These are phyloP conservation scores for Limonium bicolor DNA, from an alignment of 148 eudicot species.

Conservation along the genomic window DNA sequence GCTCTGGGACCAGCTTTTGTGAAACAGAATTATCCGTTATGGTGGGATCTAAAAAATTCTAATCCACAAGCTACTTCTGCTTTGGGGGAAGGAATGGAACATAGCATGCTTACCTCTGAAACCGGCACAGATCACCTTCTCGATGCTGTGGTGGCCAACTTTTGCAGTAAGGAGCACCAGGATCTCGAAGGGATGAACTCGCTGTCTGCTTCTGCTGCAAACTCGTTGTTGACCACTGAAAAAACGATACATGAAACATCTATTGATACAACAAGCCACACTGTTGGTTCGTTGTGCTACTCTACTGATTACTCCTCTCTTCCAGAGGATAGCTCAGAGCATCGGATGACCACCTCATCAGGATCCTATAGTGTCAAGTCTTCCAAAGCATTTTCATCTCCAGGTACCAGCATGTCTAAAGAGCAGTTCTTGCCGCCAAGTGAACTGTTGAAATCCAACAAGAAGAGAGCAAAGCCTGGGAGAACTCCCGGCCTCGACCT, in stretches of 20 bases:
- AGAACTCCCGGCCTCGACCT: constrained; percentile 72
- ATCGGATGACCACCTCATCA: constrained; percentile 43
- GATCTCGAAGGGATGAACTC: constrained; percentile 19
- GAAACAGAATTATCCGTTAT: constrained; percentile 21
- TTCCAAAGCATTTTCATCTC: constrained; percentile 23
- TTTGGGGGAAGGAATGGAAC: constrained; percentile 27
- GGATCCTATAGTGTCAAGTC: constrained; percentile 32
- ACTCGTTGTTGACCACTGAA: constrained; percentile 45
- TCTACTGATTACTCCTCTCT: constrained; percentile 37
- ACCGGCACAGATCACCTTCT: constrained; percentile 57
- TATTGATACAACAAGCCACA: constrained; percentile 21
- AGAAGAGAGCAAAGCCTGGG: constrained; percentile 75
- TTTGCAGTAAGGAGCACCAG: constrained; percentile 20
- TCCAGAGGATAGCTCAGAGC: constrained; percentile 24
- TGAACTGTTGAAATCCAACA: constrained; percentile 22
- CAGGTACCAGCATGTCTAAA: constrained; percentile 34
- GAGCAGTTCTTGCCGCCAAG: constrained; percentile 27
- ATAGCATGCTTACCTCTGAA: constrained; percentile 34
- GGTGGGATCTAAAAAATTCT: constrained; percentile 24
- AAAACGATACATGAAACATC: constrained; percentile 33
- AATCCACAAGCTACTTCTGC: constrained; percentile 19
- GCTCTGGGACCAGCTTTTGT: constrained; percentile 53
- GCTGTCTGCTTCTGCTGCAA: constrained; percentile 16
- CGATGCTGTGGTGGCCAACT: constrained; percentile 74
- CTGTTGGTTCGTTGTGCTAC: constrained; percentile 32